Percentiles rank a stretch among this genome's conserved stretches.
Conservation (phyloP, 2,329 filamentous ascomycete species). For the Exophiala spinifera region DNA sequence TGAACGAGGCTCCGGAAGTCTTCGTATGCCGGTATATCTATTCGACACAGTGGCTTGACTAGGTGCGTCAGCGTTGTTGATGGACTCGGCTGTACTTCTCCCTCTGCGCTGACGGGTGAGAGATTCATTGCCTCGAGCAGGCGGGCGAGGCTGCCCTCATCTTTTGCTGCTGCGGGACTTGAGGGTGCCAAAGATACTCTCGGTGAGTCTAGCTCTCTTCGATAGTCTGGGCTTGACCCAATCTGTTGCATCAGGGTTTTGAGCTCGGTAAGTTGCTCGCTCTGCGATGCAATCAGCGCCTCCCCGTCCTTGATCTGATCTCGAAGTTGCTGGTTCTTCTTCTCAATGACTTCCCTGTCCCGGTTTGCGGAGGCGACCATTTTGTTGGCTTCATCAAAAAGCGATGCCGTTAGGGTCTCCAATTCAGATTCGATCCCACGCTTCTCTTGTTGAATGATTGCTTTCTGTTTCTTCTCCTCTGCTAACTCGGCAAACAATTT, state of each 20-base stretch:
- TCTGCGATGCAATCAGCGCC: slow-evolving; percentile 77
- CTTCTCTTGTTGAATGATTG: slow-evolving; percentile 71
- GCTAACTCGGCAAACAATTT: slow-evolving; percentile 57
- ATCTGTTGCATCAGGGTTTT: slow-evolving; percentile 91
- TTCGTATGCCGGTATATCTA: slow-evolving; percentile 74
- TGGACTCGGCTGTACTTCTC: slow-evolving; percentile 59
- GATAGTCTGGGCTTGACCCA: slow-evolving; percentile 53
- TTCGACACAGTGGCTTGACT: slow-evolving; percentile 76
- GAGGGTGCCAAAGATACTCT: slow-evolving; percentile 69
- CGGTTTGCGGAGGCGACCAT: slow-evolving; percentile 91
- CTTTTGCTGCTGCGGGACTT: slow-evolving; percentile 64
- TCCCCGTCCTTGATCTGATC: slow-evolving; percentile 85
- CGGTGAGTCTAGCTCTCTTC: slow-evolving; percentile 67
- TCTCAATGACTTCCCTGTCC: slow-evolving; percentile 75
- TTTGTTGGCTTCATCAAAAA: slow-evolving; percentile 98
- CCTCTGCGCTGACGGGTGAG: slow-evolving; percentile 48
- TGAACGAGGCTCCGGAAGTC: slow-evolving; percentile 79
- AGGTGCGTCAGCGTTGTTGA: slow-evolving; percentile 77
- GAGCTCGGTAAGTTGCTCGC: slow-evolving; percentile 87
- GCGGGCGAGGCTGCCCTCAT: slow-evolving; percentile 52
- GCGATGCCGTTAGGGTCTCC: slow-evolving; percentile 80
- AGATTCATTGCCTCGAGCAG: slow-evolving; percentile 60
- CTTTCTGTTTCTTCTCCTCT: slow-evolving; percentile 64
- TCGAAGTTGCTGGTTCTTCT: slow-evolving; percentile 83
- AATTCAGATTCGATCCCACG: slow-evolving; percentile 88